Evolutionary conservation across 2,329 filamentous ascomycete genomes (phyloP).

Genomic region (Emmonsiellopsis sp.): DNA sequence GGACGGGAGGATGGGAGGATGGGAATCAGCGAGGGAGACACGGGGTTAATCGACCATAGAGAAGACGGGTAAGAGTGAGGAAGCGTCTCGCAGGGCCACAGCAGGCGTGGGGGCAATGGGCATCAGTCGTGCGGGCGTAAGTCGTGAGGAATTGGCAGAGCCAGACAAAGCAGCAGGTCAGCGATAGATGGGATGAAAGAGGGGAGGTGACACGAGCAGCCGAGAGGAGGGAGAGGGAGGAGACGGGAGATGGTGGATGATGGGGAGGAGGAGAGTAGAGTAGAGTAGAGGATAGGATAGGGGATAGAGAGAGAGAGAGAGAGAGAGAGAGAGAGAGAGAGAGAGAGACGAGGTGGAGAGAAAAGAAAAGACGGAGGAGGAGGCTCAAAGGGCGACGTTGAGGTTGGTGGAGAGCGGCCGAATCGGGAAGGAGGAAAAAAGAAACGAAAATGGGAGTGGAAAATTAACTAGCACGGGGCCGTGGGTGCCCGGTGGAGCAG

Average conservation of each 20-base stretch:
- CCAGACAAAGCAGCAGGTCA: constrained; percentile 1
- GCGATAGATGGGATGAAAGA: constrained; percentile 5
- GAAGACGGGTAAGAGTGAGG: background rate
- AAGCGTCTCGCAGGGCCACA: background rate
- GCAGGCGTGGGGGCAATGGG: background rate
- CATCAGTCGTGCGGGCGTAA: too few species aligned
- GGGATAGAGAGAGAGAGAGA: constrained; percentile 9
- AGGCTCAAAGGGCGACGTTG: background rate
- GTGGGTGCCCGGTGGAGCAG: too few species aligned
- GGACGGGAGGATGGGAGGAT: constrained; percentile 17
- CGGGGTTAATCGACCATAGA: constrained; percentile 1
- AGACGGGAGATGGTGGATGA: too few species aligned
- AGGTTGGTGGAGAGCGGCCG: background rate
- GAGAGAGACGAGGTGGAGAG: constrained; percentile 11
- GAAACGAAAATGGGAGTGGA: constrained; percentile 3
- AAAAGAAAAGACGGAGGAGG: constrained; percentile 10
- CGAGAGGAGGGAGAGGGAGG: background rate
- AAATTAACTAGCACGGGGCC: background rate
- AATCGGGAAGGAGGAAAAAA: constrained; percentile 9
- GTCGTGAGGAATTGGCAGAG: background rate
- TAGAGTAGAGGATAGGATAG: constrained; percentile 6
- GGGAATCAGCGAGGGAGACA: constrained; percentile 10
- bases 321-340: constrained; percentile 12
- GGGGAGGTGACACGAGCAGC: background rate
- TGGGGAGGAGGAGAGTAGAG: too few species aligned